phyloP scores from a whole-genome alignment of 345 rosid genomes.

The Conringia planisiliqua region DNA sequence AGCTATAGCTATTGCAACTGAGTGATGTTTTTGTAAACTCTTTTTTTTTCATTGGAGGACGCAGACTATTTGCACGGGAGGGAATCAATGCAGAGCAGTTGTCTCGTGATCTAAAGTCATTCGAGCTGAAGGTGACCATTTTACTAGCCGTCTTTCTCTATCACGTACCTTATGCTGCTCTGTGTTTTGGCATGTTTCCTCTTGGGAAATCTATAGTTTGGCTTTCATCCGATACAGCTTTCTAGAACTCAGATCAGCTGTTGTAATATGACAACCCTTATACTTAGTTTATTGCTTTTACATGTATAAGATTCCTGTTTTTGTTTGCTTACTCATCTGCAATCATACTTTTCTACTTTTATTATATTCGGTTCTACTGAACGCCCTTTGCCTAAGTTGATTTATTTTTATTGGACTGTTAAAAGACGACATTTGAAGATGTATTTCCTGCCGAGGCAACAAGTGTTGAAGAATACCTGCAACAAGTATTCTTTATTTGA shows the following conservation, averaged over 20 bases:
- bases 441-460: constrained; percentile 96
- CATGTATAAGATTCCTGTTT: background rate
- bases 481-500: constrained; percentile 56
- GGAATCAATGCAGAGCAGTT: constrained; percentile 98
- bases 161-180: background rate
- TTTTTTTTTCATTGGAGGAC: constrained; percentile 9
- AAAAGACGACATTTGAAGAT: constrained; percentile 95
- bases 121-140: constrained; percentile 76
- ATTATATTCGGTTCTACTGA: background rate
- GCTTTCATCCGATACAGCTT: background rate
- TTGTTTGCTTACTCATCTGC: constrained; percentile 2
- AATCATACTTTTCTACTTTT: background rate
- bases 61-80: constrained; percentile 93
- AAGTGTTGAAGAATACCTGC: constrained; percentile 89
- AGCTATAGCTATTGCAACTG: background rate
- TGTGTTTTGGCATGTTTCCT: background rate
- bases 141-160: background rate
- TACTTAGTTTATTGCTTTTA: background rate
- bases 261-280: background rate
- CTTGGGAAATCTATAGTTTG: background rate
- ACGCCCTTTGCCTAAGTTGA: background rate
- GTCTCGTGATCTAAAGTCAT: constrained; percentile 90
- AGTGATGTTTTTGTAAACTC: background rate
- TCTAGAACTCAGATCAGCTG: background rate
- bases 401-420: background rate